A percentile compares a stretch with the other conserved stretches of the same genome.
phyloP scores from a whole-genome alignment of 1,284 basidiomycete species.

The Fomitiporia mediterranea region DNA sequence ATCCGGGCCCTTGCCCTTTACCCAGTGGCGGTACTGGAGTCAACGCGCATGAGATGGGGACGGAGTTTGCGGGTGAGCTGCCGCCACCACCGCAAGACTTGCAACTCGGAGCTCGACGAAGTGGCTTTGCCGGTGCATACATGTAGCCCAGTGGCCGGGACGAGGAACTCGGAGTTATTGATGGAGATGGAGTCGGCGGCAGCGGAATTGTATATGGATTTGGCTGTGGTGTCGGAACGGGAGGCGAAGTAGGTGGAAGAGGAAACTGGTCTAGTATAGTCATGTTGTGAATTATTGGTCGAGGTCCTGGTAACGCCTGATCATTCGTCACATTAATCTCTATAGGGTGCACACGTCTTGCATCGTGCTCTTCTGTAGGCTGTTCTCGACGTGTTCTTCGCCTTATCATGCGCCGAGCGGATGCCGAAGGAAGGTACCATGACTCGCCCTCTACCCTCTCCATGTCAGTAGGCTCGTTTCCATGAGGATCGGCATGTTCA shows the following conservation, averaged over 20 bases:
- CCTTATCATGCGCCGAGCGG: neutral
- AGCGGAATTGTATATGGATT: neutral
- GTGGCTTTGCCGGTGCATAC: slow-evolving; percentile 9
- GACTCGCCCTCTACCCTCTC: slow-evolving; percentile 15
- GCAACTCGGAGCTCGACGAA: slow-evolving; percentile 5
- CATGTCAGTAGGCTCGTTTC: slow-evolving; percentile 5
- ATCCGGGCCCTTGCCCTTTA: neutral
- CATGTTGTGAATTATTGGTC: slow-evolving; percentile 2
- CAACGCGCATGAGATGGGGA: neutral
- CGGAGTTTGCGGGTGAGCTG: neutral
- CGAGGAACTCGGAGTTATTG: neutral
- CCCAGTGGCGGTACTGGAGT: neutral
- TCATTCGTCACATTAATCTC: neutral
- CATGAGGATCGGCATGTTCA: neutral
- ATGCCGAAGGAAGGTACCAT: slow-evolving; percentile 16
- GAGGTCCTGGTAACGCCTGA: neutral
- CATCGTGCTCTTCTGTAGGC: neutral
- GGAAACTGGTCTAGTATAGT: slow-evolving; percentile 6
- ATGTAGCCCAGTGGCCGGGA: slow-evolving; percentile 13
- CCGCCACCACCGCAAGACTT: slow-evolving; percentile 9
- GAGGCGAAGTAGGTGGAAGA: neutral
- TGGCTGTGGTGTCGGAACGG: neutral
- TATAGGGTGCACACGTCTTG: neutral
- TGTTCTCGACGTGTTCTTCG: slow-evolving; percentile 4
- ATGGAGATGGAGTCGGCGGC: neutral